A percentile compares a stretch with the other conserved stretches of the same genome.
Conservation (phyloP, 345 rosid species). For the Sisymbrium altissimum region DNA sequence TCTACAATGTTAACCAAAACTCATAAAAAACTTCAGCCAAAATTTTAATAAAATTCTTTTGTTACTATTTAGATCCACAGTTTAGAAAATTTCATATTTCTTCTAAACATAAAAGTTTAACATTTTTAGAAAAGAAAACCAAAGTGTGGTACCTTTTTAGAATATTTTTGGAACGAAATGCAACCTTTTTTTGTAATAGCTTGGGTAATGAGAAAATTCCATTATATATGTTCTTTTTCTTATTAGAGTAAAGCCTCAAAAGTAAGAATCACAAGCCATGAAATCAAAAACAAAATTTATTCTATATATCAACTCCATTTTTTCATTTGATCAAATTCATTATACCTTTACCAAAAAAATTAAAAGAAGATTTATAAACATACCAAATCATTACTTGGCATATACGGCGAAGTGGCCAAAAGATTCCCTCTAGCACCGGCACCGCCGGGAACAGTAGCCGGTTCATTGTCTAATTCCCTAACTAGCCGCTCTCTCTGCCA, state of each 20-base stretch:
- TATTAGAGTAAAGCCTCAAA: neutral
- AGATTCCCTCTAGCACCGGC: neutral
- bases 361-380: neutral
- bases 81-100: too few relatives aligned
- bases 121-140: neutral
- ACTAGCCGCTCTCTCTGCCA: slow-evolving; percentile 45
- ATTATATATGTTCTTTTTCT: neutral
- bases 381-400: slow-evolving; percentile 4
- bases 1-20: neutral
- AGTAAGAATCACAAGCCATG: neutral
- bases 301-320: neutral
- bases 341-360: neutral
- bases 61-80: too few relatives aligned
- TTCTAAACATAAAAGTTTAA: too few relatives aligned
- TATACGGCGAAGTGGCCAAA: slow-evolving; percentile 32
- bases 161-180: too few relatives aligned
- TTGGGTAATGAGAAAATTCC: neutral
- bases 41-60: too few relatives aligned
- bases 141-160: neutral
- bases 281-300: neutral
- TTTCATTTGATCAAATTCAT: neutral
- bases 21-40: too few relatives aligned
- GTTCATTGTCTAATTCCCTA: neutral
- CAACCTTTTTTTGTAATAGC: neutral
- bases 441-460: neutral